Percentiles rank a stretch among this genome's conserved stretches.
Conservation (phyloP, 2,329 filamentous ascomycete genomes). For the Magnaporthiopsis poae region DNA sequence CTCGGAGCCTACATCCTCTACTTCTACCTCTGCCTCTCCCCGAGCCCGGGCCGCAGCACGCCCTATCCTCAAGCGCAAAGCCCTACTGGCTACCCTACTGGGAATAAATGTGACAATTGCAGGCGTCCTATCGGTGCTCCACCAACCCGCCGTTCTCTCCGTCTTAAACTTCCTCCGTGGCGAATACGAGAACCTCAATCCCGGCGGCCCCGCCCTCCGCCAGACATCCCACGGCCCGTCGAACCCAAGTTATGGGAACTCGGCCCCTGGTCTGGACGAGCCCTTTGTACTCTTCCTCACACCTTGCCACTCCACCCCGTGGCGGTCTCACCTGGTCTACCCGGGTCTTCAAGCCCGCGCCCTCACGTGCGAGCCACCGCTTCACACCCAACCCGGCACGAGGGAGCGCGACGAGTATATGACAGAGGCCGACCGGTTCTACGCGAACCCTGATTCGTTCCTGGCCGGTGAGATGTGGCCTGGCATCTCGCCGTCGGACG, state of each 20-base stretch:
- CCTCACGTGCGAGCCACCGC: conserved; percentile 79
- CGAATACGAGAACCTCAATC: conserved; percentile 54
- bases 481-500: neutral
- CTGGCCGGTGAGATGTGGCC: conserved; percentile 44
- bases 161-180: conserved; percentile 67
- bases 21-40: conserved; percentile 16
- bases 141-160: conserved; percentile 70
- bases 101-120: conserved; percentile 60
- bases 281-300: conserved; percentile 74
- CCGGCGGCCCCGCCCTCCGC: conserved; percentile 26
- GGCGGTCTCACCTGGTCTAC: conserved; percentile 78
- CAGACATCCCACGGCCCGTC: conserved; percentile 18
- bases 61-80: conserved; percentile 36
- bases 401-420: conserved; percentile 58
- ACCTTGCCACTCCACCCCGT: conserved; percentile 92
- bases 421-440: conserved; percentile 89
- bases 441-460: conserved; percentile 52
- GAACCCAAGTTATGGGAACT: conserved; percentile 20
- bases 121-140: conserved; percentile 63
- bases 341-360: conserved; percentile 69
- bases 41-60: conserved; percentile 18
- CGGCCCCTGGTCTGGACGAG: conserved; percentile 22
- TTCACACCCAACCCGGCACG: conserved; percentile 51
- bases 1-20: conserved; percentile 17
- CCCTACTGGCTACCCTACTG: conserved; percentile 49